These are phyloP conservation scores for Didymella exigua DNA, from an alignment of 2,329 filamentous ascomycete genomes.

Conservation along the genomic window DNA sequence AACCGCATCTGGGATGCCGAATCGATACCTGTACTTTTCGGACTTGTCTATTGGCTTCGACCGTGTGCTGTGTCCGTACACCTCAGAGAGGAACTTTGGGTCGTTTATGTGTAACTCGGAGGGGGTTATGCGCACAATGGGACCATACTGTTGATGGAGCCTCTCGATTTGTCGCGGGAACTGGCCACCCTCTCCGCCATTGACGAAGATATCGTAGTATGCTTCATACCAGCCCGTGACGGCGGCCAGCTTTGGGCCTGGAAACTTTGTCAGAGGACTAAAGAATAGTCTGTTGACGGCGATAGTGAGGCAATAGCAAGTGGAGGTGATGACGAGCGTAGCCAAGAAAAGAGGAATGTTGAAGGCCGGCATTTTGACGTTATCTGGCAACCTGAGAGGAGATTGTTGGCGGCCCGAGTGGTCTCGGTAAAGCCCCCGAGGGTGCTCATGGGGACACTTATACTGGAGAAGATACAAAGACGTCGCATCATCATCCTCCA, in stretches of 20 bases:
- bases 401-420: too few species aligned
- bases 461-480: too few species aligned
- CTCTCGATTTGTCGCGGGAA: constrained; percentile 38
- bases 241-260: constrained; percentile 33
- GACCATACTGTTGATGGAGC: constrained; percentile 42
- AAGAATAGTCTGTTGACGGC: too few species aligned
- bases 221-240: constrained; percentile 33
- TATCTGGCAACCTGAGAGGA: too few species aligned
- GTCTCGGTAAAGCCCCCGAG: too few species aligned
- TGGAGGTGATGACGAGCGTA: too few species aligned
- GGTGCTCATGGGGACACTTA: too few species aligned
- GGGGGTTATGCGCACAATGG: constrained; percentile 39
- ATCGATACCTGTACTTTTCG: not conserved
- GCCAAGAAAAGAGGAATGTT: too few species aligned
- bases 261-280: constrained; percentile 29
- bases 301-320: too few species aligned
- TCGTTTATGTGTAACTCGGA: constrained; percentile 34
- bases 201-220: constrained; percentile 30
- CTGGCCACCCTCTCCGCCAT: constrained; percentile 33
- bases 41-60: constrained; percentile 4
- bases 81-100: constrained; percentile 26
- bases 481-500: too few species aligned
- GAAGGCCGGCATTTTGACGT: too few species aligned
- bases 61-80: constrained; percentile 36
- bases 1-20: not conserved